Conservation (phyloP, 2,329 filamentous ascomycete species). For the Aspergillus latus region DNA sequence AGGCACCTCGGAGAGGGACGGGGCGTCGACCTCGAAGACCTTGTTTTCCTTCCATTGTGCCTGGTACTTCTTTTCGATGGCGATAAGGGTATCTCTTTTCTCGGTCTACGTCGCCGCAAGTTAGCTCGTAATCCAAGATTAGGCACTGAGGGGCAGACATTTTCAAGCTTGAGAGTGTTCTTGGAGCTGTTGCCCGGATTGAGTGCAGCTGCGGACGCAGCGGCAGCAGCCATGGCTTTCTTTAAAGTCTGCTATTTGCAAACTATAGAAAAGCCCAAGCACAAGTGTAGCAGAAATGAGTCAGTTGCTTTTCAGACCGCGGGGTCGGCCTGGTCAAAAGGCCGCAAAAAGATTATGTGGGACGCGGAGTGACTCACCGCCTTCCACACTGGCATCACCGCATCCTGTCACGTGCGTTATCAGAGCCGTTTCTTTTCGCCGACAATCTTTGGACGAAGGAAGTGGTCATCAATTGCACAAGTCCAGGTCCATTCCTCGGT, state of each 20-base stretch:
- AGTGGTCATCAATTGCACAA: background rate
- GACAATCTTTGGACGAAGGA: slow-evolving; percentile 5
- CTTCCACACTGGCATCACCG: slow-evolving; percentile 11
- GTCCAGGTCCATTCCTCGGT: background rate
- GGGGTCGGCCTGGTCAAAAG: slow-evolving; percentile 21
- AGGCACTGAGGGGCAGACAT: slow-evolving; percentile 38
- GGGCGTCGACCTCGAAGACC: slow-evolving; percentile 84
- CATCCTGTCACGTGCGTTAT: slow-evolving; percentile 22
- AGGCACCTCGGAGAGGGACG: slow-evolving; percentile 73
- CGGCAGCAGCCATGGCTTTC: slow-evolving; percentile 43
- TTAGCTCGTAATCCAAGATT: slow-evolving; percentile 20
- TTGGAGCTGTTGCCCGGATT: slow-evolving; percentile 56
- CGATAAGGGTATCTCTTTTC: slow-evolving; percentile 34
- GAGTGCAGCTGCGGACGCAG: slow-evolving; percentile 56
- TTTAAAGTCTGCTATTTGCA: slow-evolving; percentile 26
- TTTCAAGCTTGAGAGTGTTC: slow-evolving; percentile 66
- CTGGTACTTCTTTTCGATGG: slow-evolving; percentile 85
- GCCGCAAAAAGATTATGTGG: slow-evolving; percentile 23
- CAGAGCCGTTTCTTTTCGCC: slow-evolving; percentile 25
- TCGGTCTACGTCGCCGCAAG: slow-evolving; percentile 26
- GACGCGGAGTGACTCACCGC: slow-evolving; percentile 20
- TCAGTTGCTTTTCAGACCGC: slow-evolving; percentile 15
- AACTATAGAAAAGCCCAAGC: slow-evolving; percentile 23
- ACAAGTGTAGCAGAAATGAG: slow-evolving; percentile 11
- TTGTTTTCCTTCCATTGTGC: slow-evolving; percentile 73